Evolutionary conservation across 257 asterid species (phyloP).

Genomic region (Solanum ossicruentum): DNA sequence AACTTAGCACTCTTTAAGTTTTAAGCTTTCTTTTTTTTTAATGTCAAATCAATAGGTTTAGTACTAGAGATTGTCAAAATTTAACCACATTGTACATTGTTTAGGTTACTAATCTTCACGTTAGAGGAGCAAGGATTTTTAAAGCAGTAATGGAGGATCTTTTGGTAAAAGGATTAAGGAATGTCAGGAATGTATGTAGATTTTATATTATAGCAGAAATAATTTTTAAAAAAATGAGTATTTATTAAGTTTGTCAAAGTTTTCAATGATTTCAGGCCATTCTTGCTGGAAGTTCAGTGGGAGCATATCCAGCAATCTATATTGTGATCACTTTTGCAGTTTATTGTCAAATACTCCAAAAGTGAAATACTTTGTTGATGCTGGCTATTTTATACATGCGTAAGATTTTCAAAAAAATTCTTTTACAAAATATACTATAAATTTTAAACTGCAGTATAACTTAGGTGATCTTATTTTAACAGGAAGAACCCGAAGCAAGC

Average conservation of each 20-base stretch:
- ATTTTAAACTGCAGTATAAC: neutral
- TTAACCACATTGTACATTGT: no score
- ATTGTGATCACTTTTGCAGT: neutral
- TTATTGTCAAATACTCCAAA: neutral
- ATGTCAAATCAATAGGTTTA: no score
- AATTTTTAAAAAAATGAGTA: no score
- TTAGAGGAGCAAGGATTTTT: no score
- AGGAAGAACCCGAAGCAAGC: neutral
- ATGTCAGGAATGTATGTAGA: neutral
- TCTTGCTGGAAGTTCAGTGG: neutral
- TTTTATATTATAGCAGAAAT: neutral
- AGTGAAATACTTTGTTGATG: neutral
- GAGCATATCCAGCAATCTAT: neutral
- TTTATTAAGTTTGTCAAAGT: no score
- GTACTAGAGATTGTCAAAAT: no score
- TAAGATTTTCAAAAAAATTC: neutral
- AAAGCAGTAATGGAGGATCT: neutral
- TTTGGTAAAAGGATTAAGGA: neutral
- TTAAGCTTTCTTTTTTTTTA: no score
- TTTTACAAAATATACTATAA: neutral
- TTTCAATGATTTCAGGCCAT: neutral
- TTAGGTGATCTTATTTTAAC: neutral
- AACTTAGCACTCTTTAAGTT: no score
- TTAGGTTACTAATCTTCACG: no score
- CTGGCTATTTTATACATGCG: neutral